phyloP scores from a whole-genome alignment of 306 rosid species.

The Cicer cuneatum region DNA sequence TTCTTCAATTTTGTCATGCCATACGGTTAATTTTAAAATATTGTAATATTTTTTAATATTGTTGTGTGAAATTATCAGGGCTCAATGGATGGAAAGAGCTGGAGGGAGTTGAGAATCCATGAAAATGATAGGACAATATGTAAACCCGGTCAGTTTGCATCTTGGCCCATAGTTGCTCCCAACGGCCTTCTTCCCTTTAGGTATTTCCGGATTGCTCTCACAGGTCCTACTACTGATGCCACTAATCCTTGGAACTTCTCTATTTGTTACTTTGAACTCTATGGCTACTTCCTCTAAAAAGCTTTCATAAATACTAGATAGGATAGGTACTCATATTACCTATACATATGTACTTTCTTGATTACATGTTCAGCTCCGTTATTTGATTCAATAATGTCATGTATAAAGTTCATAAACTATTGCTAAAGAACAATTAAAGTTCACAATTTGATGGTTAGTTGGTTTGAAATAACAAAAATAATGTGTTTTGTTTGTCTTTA shows the following conservation, averaged over 20 bases:
- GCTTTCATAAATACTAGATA: neutral
- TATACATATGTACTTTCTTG: neutral
- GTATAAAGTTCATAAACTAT: conserved; percentile 7
- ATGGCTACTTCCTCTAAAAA: conserved; percentile 75
- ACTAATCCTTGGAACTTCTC: conserved; percentile 80
- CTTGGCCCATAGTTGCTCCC: conserved; percentile 82
- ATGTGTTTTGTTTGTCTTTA: neutral
- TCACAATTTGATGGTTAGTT: neutral
- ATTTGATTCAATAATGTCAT: conserved; percentile 18
- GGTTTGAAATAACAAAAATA: neutral
- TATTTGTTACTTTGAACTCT: conserved; percentile 83
- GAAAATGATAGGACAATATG: conserved; percentile 79
- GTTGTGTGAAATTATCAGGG: conserved; percentile 56
- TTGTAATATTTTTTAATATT: neutral
- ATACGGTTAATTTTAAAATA: neutral
- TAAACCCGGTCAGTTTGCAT: conserved; percentile 92
- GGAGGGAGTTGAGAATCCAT: conserved; percentile 77
- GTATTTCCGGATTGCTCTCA: conserved; percentile 72
- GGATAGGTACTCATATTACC: neutral
- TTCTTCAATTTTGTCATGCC: neutral
- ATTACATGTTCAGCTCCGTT: neutral
- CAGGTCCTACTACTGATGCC: conserved; percentile 68
- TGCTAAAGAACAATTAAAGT: neutral
- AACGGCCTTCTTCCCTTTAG: conserved; percentile 78
- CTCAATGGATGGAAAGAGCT: conserved; percentile 81